phyloP scores from a whole-genome alignment of 169 alveolate species.

The Cryptosporidium ubiquitum region DNA sequence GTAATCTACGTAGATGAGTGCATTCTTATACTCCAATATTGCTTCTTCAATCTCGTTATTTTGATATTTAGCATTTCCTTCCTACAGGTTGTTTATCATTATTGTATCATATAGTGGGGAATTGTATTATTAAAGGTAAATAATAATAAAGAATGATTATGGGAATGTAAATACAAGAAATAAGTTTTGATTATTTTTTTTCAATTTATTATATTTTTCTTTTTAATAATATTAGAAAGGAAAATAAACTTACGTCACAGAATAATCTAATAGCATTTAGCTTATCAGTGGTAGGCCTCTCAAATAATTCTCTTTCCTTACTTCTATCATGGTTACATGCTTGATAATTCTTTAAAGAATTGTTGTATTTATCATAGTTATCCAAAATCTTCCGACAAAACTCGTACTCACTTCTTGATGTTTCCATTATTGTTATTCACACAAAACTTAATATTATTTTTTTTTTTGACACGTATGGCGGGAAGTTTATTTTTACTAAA shows the following conservation, averaged over 20 bases:
- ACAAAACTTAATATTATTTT: not conserved
- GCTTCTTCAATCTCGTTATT: constrained; percentile 38
- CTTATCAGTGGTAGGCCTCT: constrained; percentile 45
- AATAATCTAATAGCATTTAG: constrained; percentile 51
- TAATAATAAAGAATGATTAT: not conserved
- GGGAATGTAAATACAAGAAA: not conserved
- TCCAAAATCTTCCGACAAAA: constrained; percentile 8
- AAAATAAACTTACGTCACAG: constrained; percentile 43
- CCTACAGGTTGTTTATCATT: constrained; percentile 7
- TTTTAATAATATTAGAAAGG: not conserved
- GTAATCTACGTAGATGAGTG: constrained; percentile 65
- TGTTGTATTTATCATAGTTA: constrained; percentile 16
- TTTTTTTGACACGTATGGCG: constrained; percentile 17
- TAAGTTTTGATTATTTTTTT: not conserved
- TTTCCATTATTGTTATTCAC: constrained; percentile 10
- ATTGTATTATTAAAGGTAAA: too few relatives aligned
- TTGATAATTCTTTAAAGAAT: not conserved
- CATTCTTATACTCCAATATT: constrained; percentile 53
- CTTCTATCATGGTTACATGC: constrained; percentile 66
- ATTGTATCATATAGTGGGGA: not conserved
- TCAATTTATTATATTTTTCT: not conserved
- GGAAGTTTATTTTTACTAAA: not conserved
- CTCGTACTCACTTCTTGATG: constrained; percentile 20
- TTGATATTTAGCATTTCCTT: constrained; percentile 33
- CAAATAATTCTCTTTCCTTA: constrained; percentile 68